These are phyloP conservation scores for Penicillium hesseltinei DNA, from an alignment of 2,329 filamentous ascomycete genomes.

Conservation along the genomic window DNA sequence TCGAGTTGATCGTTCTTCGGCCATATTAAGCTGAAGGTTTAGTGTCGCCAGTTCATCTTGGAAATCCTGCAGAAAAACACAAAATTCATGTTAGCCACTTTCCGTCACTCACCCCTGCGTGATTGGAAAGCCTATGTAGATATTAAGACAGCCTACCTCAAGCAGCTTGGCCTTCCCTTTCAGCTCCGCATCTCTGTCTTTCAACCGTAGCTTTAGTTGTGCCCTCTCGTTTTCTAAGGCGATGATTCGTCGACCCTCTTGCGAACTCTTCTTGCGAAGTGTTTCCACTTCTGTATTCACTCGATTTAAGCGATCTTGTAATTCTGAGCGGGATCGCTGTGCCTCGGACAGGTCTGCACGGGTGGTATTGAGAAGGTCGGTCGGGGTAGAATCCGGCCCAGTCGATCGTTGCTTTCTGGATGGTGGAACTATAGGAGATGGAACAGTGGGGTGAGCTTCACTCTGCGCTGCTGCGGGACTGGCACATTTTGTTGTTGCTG, in stretches of 20 bases:
- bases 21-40: conserved; percentile 83
- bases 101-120: background rate
- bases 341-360: conserved; percentile 72
- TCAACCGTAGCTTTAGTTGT: conserved; percentile 63
- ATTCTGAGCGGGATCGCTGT: conserved; percentile 67
- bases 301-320: conserved; percentile 62
- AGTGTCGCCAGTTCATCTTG: conserved; percentile 91
- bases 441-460: conserved; percentile 26
- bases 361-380: conserved; percentile 33
- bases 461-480: conserved; percentile 23
- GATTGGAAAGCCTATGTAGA: background rate
- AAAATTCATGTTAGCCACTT: conserved; percentile 8
- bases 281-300: conserved; percentile 64
- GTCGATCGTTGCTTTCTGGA: conserved; percentile 27
- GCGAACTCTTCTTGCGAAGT: conserved; percentile 58
- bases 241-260: conserved; percentile 62
- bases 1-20: conserved; percentile 70
- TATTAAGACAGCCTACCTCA: conserved; percentile 53
- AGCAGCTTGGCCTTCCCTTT: conserved; percentile 79
- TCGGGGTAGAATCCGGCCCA: conserved; percentile 30
- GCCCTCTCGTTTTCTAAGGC: conserved; percentile 63
- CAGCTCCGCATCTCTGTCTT: conserved; percentile 82
- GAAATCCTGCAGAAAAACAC: conserved; percentile 57
- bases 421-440: conserved; percentile 30
- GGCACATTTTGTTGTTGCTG: conserved; percentile 33